These are phyloP conservation scores for Phytopythium boreale DNA, from an alignment of 352 stramenopile species.

Conservation along the genomic window DNA sequence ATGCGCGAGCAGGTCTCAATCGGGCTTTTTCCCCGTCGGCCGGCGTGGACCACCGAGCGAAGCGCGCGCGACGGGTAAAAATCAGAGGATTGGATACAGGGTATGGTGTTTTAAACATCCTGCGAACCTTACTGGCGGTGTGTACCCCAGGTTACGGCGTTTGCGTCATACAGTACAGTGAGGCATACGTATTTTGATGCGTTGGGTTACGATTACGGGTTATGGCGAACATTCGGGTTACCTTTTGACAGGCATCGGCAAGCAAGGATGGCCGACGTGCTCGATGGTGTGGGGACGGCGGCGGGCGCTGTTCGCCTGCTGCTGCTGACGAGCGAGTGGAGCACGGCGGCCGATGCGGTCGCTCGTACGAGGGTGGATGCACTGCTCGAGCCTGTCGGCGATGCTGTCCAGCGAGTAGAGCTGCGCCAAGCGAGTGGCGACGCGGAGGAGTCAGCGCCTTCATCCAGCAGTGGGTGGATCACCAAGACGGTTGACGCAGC, in stretches of 20 bases:
- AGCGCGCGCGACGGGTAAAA: background rate
- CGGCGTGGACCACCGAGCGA: too few relatives aligned
- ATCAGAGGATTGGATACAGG: background rate
- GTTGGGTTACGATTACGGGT: background rate
- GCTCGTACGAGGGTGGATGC: constrained; percentile 18
- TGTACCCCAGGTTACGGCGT: background rate
- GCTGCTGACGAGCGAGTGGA: constrained; percentile 44
- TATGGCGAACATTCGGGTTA: background rate
- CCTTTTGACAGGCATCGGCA: background rate
- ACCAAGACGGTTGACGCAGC: background rate
- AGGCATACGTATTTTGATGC: background rate
- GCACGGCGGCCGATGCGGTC: constrained; percentile 24
- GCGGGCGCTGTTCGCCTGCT: constrained; percentile 11
- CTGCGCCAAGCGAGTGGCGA: constrained; percentile 10
- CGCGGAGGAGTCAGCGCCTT: background rate
- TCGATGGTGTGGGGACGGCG: constrained; percentile 24
- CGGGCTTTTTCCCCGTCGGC: background rate
- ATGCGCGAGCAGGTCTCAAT: constrained; percentile 1
- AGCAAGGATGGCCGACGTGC: background rate
- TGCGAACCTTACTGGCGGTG: too few relatives aligned
- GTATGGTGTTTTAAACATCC: background rate
- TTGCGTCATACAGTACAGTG: too few relatives aligned
- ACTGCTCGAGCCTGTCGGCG: constrained; percentile 13
- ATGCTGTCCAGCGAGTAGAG: constrained; percentile 21
- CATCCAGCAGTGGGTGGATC: background rate